Conservation (phyloP, 176 grass and related monocot genomes). For the Rhynchospora tenuis region DNA sequence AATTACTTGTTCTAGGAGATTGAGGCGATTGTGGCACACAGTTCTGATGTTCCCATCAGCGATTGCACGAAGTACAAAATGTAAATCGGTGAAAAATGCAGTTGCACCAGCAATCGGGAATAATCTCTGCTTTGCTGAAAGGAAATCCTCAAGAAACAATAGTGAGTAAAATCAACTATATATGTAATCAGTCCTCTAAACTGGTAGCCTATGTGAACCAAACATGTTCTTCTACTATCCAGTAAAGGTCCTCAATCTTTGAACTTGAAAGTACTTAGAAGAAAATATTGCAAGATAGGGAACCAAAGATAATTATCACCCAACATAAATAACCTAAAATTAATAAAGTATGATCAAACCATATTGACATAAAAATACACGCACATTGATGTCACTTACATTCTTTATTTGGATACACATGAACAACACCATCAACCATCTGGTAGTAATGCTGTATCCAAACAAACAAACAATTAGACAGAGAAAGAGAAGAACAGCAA, state of each 20-base stretch:
- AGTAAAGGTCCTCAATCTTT: background rate
- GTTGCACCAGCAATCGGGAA: slow-evolving; percentile 87
- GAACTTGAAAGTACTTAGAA: background rate
- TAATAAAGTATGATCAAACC: background rate
- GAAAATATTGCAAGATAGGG: background rate
- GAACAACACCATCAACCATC: slow-evolving; percentile 96
- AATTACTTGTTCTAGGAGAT: slow-evolving; percentile 90
- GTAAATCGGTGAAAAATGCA: slow-evolving; percentile 94
- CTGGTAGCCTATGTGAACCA: background rate
- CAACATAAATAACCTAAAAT: slow-evolving; percentile 4
- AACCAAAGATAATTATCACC: background rate
- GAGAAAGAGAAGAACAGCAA: background rate
- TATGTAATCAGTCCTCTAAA: background rate
- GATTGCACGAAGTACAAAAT: slow-evolving; percentile 79
- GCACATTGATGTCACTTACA: slow-evolving; percentile 44
- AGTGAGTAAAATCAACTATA: background rate
- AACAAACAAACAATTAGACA: slow-evolving; percentile 6
- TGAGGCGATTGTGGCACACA: slow-evolving; percentile 72
- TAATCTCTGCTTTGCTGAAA: slow-evolving; percentile 69
- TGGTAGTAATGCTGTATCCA: slow-evolving; percentile 66
- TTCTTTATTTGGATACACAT: slow-evolving; percentile 70
- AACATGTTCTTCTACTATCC: background rate
- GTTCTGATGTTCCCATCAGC: slow-evolving; percentile 92
- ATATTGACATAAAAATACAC: background rate
- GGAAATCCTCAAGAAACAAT: slow-evolving; percentile 3